Base-by-base conservation (phyloP, 345 rosid genomes). In the Pugionium cornutum region DNA sequence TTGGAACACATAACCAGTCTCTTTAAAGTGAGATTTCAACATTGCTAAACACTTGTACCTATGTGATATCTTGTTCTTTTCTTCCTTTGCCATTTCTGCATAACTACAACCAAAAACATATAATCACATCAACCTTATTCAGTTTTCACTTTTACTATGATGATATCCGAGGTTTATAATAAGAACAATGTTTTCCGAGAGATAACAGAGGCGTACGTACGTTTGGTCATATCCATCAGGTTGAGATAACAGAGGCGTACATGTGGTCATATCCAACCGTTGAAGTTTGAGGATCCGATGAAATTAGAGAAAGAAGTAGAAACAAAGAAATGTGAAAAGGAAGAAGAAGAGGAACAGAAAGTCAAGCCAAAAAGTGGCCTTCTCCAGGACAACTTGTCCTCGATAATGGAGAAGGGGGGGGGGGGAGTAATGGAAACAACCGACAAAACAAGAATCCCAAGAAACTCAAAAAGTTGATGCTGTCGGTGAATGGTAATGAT, bases 71-170 rank as follows among this genome's bases (percentile, higher is more conserved):
- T 79, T 80, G 77, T 94, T 94, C 84, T 88, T 90, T 69, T 86
- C 97, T 78, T 90, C 97, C 78, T 94, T 87, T 9, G 87, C 76
- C 95, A 94, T 86, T 79, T 90, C 91, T 0, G 96, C 96, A 53
- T 85, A 90, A 11, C 99, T 90, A 51, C 39, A 75, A 59, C 40
- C 62, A 53, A 8, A 8, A 36, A 1, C 27, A 42, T 8, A 50
- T n/a, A 57, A 45, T 18, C 67, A 49, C 27, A 37, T 18, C 27
- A 33, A 25, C 51, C 25, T 47, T 35, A 59, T 48, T 58, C 53
- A 49, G 40, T 35, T 44, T 9, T 29, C 9, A 26, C 11, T 33
- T 37, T 28, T 35, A 25, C 4, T 36, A 68, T 52, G 10, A 34
- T 0, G 28, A 46, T 31, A 54, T 36, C 26, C 7, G 5, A 57